Evolutionary conservation across 2,329 filamentous ascomycete species (phyloP), one percentile per base, ranked within the genome.

Genomic region (Sporothrix mexicana): DNA sequence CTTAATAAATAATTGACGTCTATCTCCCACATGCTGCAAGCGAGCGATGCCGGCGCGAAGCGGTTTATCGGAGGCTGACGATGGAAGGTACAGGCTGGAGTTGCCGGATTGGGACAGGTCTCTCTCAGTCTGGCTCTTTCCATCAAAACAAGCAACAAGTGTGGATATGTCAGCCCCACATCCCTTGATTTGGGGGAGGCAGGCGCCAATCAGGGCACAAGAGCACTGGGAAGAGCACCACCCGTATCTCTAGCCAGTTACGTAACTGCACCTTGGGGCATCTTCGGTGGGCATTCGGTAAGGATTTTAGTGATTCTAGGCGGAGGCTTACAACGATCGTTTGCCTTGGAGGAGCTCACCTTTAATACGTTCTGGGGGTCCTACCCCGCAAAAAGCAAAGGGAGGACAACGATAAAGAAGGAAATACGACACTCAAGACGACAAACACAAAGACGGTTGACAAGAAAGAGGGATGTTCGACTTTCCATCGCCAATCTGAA

Each of bases 201-300:
- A 36, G 30, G 30, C 5, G 30, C 30, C 30, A 36, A 36, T 36
- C 30, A 36, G 30, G 30, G 4, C 7, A 36, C 30, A 36, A 7
- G 30, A 36, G 7, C 30, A 36, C 30, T 36, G 30, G 30, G 30
- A 36, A 36, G 30, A 36, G 30, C 30, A 36, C 64, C 45, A 45
- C 64, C 64, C 23, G 13, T 72, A 72, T 72, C 70, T 72, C 51
- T 23, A 45, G 70, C 70, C 70, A 72, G 51, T 72, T 67, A 72
- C 61, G 70, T 72, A 67, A 72, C 47, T n/a, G 15, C 41, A 36
- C 30, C 7, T 36, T 36, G 30, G 30, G 30, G 30, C 30, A 23
- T 55, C 45, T 47, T 47, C 36, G 13, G 30, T 62, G 57, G 57
- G 30, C 30, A 55, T 55, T 20, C 8, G 17, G 17, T 53, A 20